phyloP scores from a whole-genome alignment of 257 asterid genomes.

The Solanum raphanifolium region DNA sequence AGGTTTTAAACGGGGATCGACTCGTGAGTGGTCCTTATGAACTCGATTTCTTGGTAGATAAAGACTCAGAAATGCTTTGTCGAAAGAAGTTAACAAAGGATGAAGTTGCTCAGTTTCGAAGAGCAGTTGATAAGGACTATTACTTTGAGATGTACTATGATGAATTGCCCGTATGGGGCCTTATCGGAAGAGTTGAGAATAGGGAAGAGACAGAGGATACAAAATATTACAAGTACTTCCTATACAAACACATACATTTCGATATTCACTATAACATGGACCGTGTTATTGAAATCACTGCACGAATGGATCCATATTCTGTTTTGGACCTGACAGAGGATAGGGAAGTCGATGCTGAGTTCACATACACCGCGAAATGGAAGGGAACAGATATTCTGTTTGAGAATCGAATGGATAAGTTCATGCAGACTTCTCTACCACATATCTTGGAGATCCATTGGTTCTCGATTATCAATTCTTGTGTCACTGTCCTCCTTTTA shows the following conservation, averaged over 20 bases:
- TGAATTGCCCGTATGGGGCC: constrained; percentile 80
- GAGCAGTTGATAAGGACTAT: constrained; percentile 63
- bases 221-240: constrained; percentile 48
- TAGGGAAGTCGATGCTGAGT: constrained; percentile 52
- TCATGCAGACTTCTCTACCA: constrained; percentile 42
- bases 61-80: constrained; percentile 47
- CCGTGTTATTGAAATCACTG: constrained; percentile 67
- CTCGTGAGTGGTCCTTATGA: constrained; percentile 61
- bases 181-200: constrained; percentile 52
- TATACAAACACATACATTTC: constrained; percentile 58
- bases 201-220: constrained; percentile 60
- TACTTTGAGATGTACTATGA: constrained; percentile 75
- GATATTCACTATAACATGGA: constrained; percentile 51
- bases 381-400: constrained; percentile 42
- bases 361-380: constrained; percentile 54
- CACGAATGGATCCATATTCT: constrained; percentile 58
- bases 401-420: constrained; percentile 71
- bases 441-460: constrained; percentile 63
- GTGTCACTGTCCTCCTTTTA: constrained; percentile 56
- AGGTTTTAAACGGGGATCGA: constrained; percentile 64
- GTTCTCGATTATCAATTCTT: constrained; percentile 67
- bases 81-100: constrained; percentile 36
- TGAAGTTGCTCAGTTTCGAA: constrained; percentile 47
- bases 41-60: constrained; percentile 58
- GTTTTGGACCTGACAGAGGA: constrained; percentile 56